These are phyloP conservation scores for Phaeolepiota aurea DNA, from an alignment of 768 basidiomycete genomes.

Conservation along the genomic window DNA sequence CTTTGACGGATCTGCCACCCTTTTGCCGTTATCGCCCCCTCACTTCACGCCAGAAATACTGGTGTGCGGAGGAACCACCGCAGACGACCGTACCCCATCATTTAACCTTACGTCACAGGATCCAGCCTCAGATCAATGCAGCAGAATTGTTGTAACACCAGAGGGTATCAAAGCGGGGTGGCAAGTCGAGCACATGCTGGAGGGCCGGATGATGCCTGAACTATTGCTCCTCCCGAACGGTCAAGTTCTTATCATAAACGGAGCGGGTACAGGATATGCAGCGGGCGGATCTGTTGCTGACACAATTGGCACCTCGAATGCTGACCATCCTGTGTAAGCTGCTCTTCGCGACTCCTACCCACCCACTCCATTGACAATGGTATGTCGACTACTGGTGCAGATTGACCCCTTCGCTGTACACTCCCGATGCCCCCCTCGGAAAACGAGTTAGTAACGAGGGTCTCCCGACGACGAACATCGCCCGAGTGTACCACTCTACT, in stretches of 20 bases:
- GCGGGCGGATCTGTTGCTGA: constrained; percentile 26
- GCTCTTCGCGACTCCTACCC: neutral
- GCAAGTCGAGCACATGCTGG: constrained; percentile 35
- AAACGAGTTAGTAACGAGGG: constrained; percentile 38
- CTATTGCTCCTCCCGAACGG: constrained; percentile 35
- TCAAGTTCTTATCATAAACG: constrained; percentile 33
- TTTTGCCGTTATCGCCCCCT: constrained; percentile 27
- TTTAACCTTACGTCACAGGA: constrained; percentile 27
- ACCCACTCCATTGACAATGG: too few species aligned
- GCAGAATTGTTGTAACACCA: constrained; percentile 28
- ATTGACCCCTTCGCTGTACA: constrained; percentile 39
- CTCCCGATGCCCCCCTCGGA: constrained; percentile 32
- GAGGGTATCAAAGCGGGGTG: constrained; percentile 34
- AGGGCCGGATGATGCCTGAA: constrained; percentile 29
- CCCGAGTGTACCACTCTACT: constrained; percentile 56
- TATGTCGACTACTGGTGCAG: too few species aligned
- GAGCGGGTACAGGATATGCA: constrained; percentile 32
- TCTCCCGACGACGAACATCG: constrained; percentile 31
- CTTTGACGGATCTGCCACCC: constrained; percentile 26
- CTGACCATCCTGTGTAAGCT: constrained; percentile 22
- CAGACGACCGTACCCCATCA: constrained; percentile 19
- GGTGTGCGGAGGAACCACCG: constrained; percentile 35
- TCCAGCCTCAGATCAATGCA: constrained; percentile 35
- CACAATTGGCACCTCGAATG: constrained; percentile 18
- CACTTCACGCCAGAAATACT: constrained; percentile 36